Conservation (phyloP, 1,139 yeast genomes). For the Casaregolazyma suthepensis region DNA sequence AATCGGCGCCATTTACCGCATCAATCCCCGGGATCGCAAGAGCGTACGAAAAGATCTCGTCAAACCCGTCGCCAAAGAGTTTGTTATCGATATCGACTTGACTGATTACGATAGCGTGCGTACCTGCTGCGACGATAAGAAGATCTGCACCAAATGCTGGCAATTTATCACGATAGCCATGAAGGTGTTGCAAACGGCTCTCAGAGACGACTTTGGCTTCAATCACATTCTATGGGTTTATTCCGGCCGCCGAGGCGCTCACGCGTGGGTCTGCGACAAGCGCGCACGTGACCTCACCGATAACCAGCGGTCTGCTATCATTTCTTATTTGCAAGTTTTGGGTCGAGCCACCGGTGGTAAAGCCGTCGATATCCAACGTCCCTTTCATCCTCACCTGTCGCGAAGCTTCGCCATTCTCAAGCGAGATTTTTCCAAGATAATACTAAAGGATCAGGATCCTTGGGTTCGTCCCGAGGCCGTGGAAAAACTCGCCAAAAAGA, state of each 20-base stretch:
- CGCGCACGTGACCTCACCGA: slow-evolving; percentile 76
- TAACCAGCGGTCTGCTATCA: slow-evolving; percentile 62
- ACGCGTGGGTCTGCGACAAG: slow-evolving; percentile 93
- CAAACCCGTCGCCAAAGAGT: slow-evolving; percentile 77
- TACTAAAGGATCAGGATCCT: slow-evolving; percentile 80
- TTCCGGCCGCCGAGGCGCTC: slow-evolving; percentile 99
- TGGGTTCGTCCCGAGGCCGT: slow-evolving; percentile 53
- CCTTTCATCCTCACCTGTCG: slow-evolving; percentile 73
- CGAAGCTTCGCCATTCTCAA: slow-evolving; percentile 68
- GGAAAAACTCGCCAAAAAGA: slow-evolving; percentile 52
- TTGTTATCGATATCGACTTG: slow-evolving; percentile 94
- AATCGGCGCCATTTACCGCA: slow-evolving; percentile 85
- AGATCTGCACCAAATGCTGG: slow-evolving; percentile 90
- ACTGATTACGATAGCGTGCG: slow-evolving; percentile 93
- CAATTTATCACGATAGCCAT: slow-evolving; percentile 85
- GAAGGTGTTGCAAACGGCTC: slow-evolving; percentile 61
- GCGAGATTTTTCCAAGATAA: slow-evolving; percentile 54
- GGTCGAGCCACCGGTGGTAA: slow-evolving; percentile 45
- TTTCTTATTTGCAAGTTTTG: slow-evolving; percentile 76
- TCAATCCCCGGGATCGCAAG: slow-evolving; percentile 81
- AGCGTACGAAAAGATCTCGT: slow-evolving; percentile 66
- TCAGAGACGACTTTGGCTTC: slow-evolving; percentile 86
- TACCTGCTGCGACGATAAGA: slow-evolving; percentile 86
- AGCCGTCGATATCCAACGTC: slow-evolving; percentile 56
- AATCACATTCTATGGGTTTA: slow-evolving; percentile 87